Conservation (phyloP, 306 rosid genomes). For the Ammopiptanthus mongolicus region DNA sequence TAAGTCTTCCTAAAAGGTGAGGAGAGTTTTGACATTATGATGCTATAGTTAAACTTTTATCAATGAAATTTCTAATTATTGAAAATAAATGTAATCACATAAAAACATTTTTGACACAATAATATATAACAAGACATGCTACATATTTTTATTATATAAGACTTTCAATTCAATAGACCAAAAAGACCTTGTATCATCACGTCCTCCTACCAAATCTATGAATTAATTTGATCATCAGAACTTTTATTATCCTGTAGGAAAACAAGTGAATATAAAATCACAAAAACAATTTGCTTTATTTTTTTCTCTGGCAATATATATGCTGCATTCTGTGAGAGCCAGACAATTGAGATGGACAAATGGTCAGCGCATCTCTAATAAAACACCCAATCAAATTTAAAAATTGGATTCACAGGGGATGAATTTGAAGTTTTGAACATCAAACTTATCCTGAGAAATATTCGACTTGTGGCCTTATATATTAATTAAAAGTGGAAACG, state of each 20-base stretch:
- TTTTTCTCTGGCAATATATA: not conserved
- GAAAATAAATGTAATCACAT: too few species aligned
- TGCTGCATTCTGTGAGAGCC: not conserved
- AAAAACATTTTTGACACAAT: too few species aligned
- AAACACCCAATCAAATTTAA: not conserved
- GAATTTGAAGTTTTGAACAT: not conserved
- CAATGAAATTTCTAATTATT: too few species aligned
- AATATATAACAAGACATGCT: too few species aligned
- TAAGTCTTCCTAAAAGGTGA: too few species aligned
- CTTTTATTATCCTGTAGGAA: not conserved
- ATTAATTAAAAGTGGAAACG: conserved; percentile 15
- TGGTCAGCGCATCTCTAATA: conserved; percentile 12
- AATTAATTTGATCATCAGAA: not conserved
- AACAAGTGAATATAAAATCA: not conserved
- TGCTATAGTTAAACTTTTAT: too few species aligned
- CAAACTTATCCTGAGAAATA: not conserved
- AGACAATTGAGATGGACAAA: not conserved
- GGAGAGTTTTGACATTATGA: too few species aligned
- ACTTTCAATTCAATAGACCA: too few species aligned
- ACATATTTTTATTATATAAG: too few species aligned
- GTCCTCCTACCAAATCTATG: not conserved
- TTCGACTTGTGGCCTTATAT: conserved; percentile 3
- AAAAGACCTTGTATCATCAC: too few species aligned
- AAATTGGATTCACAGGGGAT: conserved; percentile 1
- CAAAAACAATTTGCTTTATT: conserved; percentile 13